phyloP scores from a whole-genome alignment of 495 filamentous ascomycete species.

The Aspergillus biplanus region DNA sequence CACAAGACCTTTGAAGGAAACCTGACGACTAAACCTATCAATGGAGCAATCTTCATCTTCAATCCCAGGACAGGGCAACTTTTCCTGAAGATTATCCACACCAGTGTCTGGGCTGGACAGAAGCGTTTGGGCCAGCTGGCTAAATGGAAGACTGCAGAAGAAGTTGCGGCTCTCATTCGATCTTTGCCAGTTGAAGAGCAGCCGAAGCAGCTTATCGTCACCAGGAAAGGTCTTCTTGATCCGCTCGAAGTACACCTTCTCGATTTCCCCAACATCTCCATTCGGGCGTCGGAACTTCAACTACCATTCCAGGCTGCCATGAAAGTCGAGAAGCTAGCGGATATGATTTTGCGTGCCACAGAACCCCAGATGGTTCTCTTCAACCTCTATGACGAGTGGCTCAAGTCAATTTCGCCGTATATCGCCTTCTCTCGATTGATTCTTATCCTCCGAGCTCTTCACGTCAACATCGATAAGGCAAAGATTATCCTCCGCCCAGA shows the following conservation, averaged over 20 bases:
- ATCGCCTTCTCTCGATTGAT: constrained; percentile 97
- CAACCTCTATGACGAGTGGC: constrained; percentile 99
- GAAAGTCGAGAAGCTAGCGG: constrained; percentile 99
- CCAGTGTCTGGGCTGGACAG: constrained; percentile 98
- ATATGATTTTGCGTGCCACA: constrained; percentile 98
- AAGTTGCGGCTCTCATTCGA: constrained; percentile 96
- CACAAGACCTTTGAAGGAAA: constrained; percentile 99
- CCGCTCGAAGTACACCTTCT: constrained; percentile 96
- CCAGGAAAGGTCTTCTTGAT: constrained; percentile 94
- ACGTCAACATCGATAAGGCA: constrained; percentile 98
- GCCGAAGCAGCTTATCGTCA: constrained; percentile 98
- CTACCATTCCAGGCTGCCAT: constrained; percentile 99
- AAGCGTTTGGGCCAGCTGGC: constrained; percentile 98
- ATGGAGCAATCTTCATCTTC: constrained; percentile 99
- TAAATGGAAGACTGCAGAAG: constrained; percentile 99
- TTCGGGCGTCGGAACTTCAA: constrained; percentile 96
- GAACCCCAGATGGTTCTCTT: constrained; percentile 99
- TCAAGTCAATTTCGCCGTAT: constrained; percentile 98
- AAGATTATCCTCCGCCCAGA: constrained; percentile 97
- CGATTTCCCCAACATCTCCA: constrained; percentile 99
- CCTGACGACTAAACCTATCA: constrained; percentile 98
- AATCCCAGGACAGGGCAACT: constrained; percentile 97
- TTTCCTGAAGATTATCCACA: constrained; percentile 99
- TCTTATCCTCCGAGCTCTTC: constrained; percentile 91
- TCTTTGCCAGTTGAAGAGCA: constrained; percentile 98